Evolutionary conservation across 768 basidiomycete species (phyloP), one percentile per base, ranked within the genome.

Genomic region (Suillus fuscotomentosus): DNA sequence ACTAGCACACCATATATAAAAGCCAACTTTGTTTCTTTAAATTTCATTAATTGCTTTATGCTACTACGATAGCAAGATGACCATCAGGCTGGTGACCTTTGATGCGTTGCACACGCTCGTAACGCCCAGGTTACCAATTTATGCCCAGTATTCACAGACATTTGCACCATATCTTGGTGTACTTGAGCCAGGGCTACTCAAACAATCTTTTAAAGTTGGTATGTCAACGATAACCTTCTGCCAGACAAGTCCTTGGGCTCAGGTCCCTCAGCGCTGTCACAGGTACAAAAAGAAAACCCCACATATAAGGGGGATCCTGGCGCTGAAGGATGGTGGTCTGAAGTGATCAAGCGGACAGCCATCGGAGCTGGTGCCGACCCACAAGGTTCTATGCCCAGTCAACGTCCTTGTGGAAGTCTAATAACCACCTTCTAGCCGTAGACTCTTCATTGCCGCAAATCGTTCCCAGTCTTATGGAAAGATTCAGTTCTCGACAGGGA

Each of bases 51-150:
- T 31, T 55, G 20, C 27, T 57, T 8, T 34, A 61, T 36, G 41
- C 55, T 48, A 22, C 22, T 14, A 22, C 55, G 17, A 36, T 10
- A 38, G 14, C 36, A 38, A 56, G 36, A 69, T 66, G 65, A 62
- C 67, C 70, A 84, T 90, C 72, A 84, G 82, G 10, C 77, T 92
- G 8, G 88, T 92, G 54, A 86, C 89, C n/a, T 93, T 94, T 68
- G 92, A 94, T 70, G 86, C 86, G 1, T 77, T 93, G 31, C 86
- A 89, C 70, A 94, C 92, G n/a, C 79, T 92, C 6, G 79, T 94
- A 17, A 82, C 82, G 3, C 91, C 90, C 22, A 85, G 90, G 7
- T 75, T 75, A 41, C 90, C 92, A 3, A 82, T 94, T 54, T 81
- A 89, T 65, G 80, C 84, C 36, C 91, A 86, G 67, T 84, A 76